phyloP scores from a whole-genome alignment of 1,284 basidiomycete genomes.

The Prillingera fragicola region DNA sequence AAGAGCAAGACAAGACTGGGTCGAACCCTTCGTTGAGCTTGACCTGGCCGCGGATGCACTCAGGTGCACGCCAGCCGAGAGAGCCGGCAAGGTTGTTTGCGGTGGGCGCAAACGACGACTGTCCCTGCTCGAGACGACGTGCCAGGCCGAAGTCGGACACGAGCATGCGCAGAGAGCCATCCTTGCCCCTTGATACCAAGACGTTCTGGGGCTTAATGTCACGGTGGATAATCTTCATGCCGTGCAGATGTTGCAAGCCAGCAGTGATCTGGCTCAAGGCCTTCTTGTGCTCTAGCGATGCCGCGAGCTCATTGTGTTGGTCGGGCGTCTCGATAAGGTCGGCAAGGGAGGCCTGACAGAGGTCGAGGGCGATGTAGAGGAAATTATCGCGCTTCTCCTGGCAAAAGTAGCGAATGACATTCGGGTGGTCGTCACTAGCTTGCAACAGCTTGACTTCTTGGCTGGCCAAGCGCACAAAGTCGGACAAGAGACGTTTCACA shows the following conservation, averaged over 20 bases:
- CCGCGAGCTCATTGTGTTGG: slow-evolving; percentile 55
- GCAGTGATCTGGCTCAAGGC: slow-evolving; percentile 81
- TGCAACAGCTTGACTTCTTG: slow-evolving; percentile 92
- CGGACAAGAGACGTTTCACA: slow-evolving; percentile 89
- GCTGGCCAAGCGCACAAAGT: slow-evolving; percentile 90
- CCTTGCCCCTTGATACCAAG: slow-evolving; percentile 69
- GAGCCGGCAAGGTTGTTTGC: slow-evolving; percentile 70
- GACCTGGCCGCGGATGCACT: slow-evolving; percentile 85
- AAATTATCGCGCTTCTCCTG: slow-evolving; percentile 91
- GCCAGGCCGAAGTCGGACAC: slow-evolving; percentile 95
- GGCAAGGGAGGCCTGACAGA: slow-evolving; percentile 89
- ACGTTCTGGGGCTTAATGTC: slow-evolving; percentile 99
- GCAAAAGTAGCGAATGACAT: slow-evolving; percentile 97
- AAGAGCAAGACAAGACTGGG: slow-evolving; percentile 54
- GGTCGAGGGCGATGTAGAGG: slow-evolving; percentile 93
- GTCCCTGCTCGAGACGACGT: slow-evolving; percentile 84
- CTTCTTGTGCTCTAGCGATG: slow-evolving; percentile 80
- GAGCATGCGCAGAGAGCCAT: slow-evolving; percentile 69
- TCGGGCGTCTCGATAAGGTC: slow-evolving; percentile 84
- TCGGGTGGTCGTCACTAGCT: slow-evolving; percentile 95
- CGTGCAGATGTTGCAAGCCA: slow-evolving; percentile 85
- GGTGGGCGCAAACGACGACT: slow-evolving; percentile 85
- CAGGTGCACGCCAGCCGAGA: slow-evolving; percentile 89
- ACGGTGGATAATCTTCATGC: slow-evolving; percentile 91
- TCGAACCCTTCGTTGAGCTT: slow-evolving; percentile 71